Percentiles rank a stretch among this genome's conserved stretches.
Conservation (phyloP, 305 asterid species). For the Solanum hybrid region DNA sequence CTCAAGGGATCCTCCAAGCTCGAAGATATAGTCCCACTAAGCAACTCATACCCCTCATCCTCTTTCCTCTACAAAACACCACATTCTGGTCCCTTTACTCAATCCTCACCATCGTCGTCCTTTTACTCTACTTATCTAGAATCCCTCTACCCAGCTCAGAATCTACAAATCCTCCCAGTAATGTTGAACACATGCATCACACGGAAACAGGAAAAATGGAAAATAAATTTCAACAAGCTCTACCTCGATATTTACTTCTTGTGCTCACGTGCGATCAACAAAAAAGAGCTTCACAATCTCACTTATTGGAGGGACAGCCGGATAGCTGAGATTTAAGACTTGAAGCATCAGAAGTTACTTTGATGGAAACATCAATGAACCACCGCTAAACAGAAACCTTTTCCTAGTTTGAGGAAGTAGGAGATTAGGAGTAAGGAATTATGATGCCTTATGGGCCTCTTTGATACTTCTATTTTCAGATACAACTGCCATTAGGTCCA, state of each 20-base stretch:
- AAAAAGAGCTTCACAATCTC: not conserved
- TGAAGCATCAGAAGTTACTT: not conserved
- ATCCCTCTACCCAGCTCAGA: not conserved
- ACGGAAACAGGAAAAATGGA: not conserved
- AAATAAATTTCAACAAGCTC: not conserved
- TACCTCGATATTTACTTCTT: not conserved
- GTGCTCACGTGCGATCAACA: not conserved
- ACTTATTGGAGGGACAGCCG: not conserved
- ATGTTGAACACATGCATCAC: not conserved
- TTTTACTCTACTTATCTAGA: not conserved
- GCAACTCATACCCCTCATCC: not conserved
- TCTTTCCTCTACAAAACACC: not conserved
- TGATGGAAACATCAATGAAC: not conserved
- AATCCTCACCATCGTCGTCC: not conserved
- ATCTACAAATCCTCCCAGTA: not conserved
- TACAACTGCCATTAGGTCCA: slow-evolving; percentile 70
- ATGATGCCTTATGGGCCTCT: not conserved
- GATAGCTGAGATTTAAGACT: not conserved
- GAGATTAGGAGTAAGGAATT: not conserved
- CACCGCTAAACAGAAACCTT: not conserved
- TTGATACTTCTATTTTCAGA: slow-evolving; percentile 33
- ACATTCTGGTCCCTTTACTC: not conserved
- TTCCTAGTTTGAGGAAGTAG: not conserved
- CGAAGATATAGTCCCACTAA: not conserved
- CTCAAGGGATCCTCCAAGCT: not conserved